A percentile compares a stretch with the other conserved stretches of the same genome.
These are phyloP conservation scores for Melocanna baccifera DNA, from an alignment of 176 grass and related monocot species.

Conservation along the genomic window DNA sequence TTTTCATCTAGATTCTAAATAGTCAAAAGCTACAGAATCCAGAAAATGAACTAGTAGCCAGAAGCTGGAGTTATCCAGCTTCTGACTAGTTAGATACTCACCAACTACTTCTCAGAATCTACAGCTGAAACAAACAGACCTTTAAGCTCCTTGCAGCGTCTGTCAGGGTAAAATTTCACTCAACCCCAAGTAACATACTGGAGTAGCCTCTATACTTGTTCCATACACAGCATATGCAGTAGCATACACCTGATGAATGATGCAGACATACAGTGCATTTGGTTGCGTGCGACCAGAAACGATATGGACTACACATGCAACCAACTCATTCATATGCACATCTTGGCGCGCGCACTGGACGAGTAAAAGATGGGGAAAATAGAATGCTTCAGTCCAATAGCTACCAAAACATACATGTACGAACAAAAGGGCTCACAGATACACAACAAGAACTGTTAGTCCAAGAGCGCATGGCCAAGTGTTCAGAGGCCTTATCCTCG, in stretches of 20 bases:
- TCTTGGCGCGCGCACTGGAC: not conserved
- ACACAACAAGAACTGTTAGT: conserved; percentile 7
- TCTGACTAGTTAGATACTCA: too few species aligned
- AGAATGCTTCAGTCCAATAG: conserved; percentile 29
- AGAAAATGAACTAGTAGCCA: too few species aligned
- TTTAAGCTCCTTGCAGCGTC: too few species aligned
- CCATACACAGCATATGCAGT: not conserved
- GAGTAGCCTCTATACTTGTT: not conserved
- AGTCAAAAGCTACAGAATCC: too few species aligned
- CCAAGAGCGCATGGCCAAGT: conserved; percentile 8
- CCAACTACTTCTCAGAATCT: too few species aligned
- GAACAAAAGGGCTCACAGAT: conserved; percentile 27
- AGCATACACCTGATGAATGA: not conserved
- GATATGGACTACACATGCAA: not conserved
- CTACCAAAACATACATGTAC: conserved; percentile 23
- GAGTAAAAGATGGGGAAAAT: too few species aligned
- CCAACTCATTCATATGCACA: not conserved
- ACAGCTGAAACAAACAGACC: too few species aligned
- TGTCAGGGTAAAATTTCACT: not conserved
- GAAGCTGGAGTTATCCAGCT: too few species aligned
- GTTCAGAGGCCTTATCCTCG: conserved; percentile 11
- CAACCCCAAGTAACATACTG: not conserved
- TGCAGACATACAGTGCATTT: too few species aligned
- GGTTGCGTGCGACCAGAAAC: not conserved
- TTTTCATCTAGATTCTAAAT: too few species aligned